Evolutionary conservation across 495 filamentous ascomycete species (phyloP).

Genomic region (Penicillium roqueforti): DNA sequence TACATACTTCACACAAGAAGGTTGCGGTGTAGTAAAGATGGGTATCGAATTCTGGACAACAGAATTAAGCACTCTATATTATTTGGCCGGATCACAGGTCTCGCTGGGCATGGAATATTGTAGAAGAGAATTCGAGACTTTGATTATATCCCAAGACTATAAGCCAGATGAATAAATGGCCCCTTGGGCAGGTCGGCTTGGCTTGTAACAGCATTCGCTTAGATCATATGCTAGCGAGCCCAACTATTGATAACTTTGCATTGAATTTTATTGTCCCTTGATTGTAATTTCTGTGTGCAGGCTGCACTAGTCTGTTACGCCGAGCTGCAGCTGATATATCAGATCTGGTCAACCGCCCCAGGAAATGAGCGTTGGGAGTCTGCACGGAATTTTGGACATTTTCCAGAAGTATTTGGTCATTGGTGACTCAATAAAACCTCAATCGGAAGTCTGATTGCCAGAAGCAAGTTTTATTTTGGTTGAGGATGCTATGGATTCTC

Average conservation of each 20-base stretch:
- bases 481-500: background rate
- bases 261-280: constrained; percentile 1
- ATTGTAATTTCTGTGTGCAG: background rate
- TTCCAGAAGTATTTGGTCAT: background rate
- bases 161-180: background rate
- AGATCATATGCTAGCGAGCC: constrained; percentile 4
- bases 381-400: background rate
- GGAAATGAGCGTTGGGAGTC: background rate
- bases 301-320: constrained; percentile 1
- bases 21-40: background rate
- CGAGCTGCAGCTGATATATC: constrained; percentile 1
- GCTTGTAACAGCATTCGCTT: background rate
- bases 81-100: background rate
- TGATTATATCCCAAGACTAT: background rate
- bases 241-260: constrained; percentile 7
- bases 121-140: background rate
- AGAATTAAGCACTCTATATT: background rate
- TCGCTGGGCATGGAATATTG: background rate
- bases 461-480: background rate
- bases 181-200: constrained; percentile 1
- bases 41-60: background rate
- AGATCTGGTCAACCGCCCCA: background rate
- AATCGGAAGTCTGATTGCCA: background rate
- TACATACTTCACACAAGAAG: background rate
- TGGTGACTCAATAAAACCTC: background rate